phyloP scores from a whole-genome alignment of 805 yeast species.

The Candida piceae region DNA sequence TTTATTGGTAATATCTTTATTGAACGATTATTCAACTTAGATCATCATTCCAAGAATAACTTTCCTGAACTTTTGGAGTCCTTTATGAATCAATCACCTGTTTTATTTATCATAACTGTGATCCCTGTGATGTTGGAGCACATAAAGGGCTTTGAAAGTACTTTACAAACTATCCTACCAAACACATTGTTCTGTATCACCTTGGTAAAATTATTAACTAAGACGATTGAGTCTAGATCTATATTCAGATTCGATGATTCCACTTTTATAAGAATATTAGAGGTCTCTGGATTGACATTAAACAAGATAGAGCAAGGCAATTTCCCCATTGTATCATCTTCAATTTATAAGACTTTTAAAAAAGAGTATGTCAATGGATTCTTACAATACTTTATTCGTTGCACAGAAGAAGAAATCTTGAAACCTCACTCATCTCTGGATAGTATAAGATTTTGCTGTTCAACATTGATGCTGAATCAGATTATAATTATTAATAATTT shows the following conservation, averaged over 20 bases:
- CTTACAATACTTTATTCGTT: conserved; percentile 8
- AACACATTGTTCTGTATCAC: neutral
- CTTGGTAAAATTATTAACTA: conserved; percentile 5
- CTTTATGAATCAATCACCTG: too few relatives aligned
- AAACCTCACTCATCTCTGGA: conserved; percentile 1
- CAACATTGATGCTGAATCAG: conserved; percentile 20
- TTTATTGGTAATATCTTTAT: conserved; percentile 7
- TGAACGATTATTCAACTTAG: conserved; percentile 7
- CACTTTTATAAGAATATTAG: conserved; percentile 4
- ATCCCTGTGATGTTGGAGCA: conserved; percentile 27
- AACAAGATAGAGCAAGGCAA: conserved; percentile 1
- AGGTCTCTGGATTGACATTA: conserved; percentile 4
- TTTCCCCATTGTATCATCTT: neutral
- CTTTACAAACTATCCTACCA: too few relatives aligned
- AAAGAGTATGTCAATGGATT: conserved; percentile 16
- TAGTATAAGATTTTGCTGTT: conserved; percentile 17
- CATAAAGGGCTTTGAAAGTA: conserved; percentile 24
- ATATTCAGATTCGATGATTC: conserved; percentile 5
- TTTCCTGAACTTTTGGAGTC: too few relatives aligned
- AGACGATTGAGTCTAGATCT: conserved; percentile 6
- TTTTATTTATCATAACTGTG: conserved; percentile 15
- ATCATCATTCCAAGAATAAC: neutral
- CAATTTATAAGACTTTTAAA: conserved; percentile 10
- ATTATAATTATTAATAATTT: conserved; percentile 6
- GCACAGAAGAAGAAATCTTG: conserved; percentile 7